Evolutionary conservation across 1,139 yeast species (phyloP).

Genomic region (Scheffersomyces parashehatae): DNA sequence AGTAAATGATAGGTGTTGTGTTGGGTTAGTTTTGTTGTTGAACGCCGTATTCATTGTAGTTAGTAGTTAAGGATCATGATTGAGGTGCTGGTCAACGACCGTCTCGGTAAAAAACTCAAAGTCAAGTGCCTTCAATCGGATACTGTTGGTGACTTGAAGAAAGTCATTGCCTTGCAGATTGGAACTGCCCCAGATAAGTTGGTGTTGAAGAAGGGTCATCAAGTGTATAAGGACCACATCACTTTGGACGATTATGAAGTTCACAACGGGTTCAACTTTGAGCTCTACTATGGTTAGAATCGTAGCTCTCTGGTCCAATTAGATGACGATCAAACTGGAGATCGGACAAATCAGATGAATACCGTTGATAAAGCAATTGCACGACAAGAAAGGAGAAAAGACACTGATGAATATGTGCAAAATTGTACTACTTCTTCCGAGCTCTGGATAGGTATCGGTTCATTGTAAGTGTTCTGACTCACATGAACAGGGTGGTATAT

Average conservation of each 20-base stretch:
- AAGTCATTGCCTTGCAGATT: constrained; percentile 76
- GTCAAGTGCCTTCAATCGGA: constrained; percentile 88
- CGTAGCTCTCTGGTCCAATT: not conserved
- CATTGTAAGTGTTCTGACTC: too few species aligned
- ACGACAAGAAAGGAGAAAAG: not conserved
- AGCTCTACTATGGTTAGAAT: constrained; percentile 64
- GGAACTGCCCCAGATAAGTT: constrained; percentile 71
- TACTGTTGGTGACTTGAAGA: constrained; percentile 89
- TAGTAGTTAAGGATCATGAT: constrained; percentile 9
- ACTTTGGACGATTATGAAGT: constrained; percentile 90
- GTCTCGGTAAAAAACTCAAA: constrained; percentile 83
- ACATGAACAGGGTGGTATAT: too few species aligned
- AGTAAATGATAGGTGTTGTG: too few species aligned
- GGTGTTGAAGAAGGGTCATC: constrained; percentile 74
- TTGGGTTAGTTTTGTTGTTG: too few species aligned
- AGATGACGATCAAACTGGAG: constrained; percentile 4
- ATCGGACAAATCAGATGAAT: not conserved
- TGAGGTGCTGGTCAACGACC: constrained; percentile 18
- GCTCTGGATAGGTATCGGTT: too few species aligned
- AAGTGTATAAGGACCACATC: constrained; percentile 84
- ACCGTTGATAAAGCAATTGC: not conserved
- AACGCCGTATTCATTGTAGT: too few species aligned
- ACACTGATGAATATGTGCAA: not conserved
- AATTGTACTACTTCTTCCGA: too few species aligned
- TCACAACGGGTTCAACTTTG: constrained; percentile 86